Evolutionary conservation across 257 asterid species (phyloP).

Genomic region (Solanum sparsipilum): DNA sequence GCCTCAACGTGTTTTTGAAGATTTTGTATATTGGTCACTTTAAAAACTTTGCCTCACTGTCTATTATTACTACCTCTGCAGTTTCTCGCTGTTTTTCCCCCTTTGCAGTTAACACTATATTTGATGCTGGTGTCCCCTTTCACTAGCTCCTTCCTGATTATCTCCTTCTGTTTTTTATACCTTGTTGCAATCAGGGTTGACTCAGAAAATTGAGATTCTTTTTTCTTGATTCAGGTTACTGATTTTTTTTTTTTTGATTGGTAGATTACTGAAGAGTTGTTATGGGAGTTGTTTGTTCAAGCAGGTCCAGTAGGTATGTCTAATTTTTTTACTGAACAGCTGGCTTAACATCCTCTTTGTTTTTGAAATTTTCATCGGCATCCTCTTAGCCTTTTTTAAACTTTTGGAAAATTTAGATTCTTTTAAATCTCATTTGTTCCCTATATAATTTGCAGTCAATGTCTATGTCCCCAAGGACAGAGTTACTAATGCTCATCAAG

Average conservation of each 20-base stretch:
- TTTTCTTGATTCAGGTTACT: slow-evolving; percentile 2
- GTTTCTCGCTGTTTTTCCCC: neutral
- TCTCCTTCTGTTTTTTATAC: too few species aligned
- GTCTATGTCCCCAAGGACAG: slow-evolving; percentile 96
- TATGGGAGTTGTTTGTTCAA: slow-evolving; percentile 93
- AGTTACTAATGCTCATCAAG: slow-evolving; percentile 89
- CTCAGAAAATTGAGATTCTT: neutral
- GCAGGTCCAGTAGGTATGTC: slow-evolving; percentile 92
- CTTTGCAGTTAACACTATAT: neutral
- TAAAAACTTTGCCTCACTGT: neutral
- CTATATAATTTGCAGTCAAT: slow-evolving; percentile 35
- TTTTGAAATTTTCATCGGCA: neutral
- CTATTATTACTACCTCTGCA: neutral
- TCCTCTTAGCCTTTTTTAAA: neutral
- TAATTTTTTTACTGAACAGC: neutral
- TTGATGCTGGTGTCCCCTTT: neutral
- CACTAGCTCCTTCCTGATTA: neutral
- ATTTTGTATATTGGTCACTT: neutral
- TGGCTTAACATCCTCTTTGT: neutral
- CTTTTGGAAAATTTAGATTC: neutral
- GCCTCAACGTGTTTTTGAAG: neutral
- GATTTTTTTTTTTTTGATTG: slow-evolving; percentile 14
- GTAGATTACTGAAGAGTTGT: slow-evolving; percentile 77
- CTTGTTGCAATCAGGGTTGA: neutral
- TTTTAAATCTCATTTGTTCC: neutral